Conservation (phyloP, 306 rosid species). For the Lathyrus aphaca region DNA sequence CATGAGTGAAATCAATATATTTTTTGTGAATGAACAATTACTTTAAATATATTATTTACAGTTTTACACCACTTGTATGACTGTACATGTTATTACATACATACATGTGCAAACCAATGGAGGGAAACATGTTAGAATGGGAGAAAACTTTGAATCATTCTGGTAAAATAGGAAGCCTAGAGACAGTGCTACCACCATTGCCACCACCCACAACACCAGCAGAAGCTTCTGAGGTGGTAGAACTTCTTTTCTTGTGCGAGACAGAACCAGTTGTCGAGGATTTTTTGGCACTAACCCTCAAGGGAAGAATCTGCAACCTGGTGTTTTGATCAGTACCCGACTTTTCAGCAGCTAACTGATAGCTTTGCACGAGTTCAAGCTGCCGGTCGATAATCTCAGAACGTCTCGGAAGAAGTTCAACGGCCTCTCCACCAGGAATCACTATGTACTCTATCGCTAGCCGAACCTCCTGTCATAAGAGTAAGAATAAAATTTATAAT, state of each 20-base stretch:
- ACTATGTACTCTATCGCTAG: slow-evolving; percentile 97
- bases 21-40: neutral
- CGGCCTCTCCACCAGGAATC: slow-evolving; percentile 98
- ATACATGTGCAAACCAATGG: slow-evolving; percentile 42
- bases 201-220: slow-evolving; percentile 37
- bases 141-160: slow-evolving; percentile 45
- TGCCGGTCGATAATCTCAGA: slow-evolving; percentile 89
- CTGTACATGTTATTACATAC: slow-evolving; percentile 50
- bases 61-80: slow-evolving; percentile 48
- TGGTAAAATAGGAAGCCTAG: slow-evolving; percentile 81
- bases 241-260: slow-evolving; percentile 44
- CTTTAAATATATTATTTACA: slow-evolving; percentile 40
- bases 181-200: slow-evolving; percentile 49
- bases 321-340: slow-evolving; percentile 88
- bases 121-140: slow-evolving; percentile 47
- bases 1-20: slow-evolving; percentile 42
- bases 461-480: slow-evolving; percentile 80
- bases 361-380: slow-evolving; percentile 90
- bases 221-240: slow-evolving; percentile 43
- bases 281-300: slow-evolving; percentile 59
- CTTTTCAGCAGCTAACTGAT: slow-evolving; percentile 89
- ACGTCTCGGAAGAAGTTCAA: slow-evolving; percentile 94
- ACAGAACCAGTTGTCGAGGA: slow-evolving; percentile 51
- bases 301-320: slow-evolving; percentile 95
- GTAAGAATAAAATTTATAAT: neutral